Conservation (phyloP, 2,329 filamentous ascomycete species). For the Myriosclerotinia duriaeana region DNA sequence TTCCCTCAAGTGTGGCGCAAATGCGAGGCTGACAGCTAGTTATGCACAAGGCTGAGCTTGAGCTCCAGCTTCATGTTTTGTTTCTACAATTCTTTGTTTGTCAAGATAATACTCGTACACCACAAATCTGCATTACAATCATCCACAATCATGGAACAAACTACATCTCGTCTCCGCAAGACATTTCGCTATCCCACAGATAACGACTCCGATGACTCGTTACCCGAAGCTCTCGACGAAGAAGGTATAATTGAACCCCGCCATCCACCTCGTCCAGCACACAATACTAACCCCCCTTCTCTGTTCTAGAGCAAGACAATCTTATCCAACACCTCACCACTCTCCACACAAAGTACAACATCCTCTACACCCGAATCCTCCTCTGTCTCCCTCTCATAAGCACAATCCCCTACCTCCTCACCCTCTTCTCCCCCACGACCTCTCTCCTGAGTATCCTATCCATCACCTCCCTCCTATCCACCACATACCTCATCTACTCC, state of each 20-base stretch:
- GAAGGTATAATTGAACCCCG: constrained; percentile 54
- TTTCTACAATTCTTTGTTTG: neutral
- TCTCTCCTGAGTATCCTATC: constrained; percentile 51
- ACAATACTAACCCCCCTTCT: constrained; percentile 22
- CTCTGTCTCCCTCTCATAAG: constrained; percentile 59
- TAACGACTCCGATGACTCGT: constrained; percentile 51
- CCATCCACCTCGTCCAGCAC: constrained; percentile 22
- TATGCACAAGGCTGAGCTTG: constrained; percentile 3
- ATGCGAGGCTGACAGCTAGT: constrained; percentile 14
- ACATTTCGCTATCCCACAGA: constrained; percentile 75
- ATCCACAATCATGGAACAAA: constrained; percentile 31
- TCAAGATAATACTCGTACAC: neutral
- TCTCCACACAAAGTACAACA: constrained; percentile 58
- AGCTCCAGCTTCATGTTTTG: neutral
- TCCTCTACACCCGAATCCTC: constrained; percentile 58
- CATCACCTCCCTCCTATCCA: constrained; percentile 62
- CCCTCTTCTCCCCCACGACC: constrained; percentile 45
- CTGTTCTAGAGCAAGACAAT: constrained; percentile 57
- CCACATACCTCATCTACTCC: constrained; percentile 58
- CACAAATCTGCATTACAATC: neutral
- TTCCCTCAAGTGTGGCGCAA: constrained; percentile 24
- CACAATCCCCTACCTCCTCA: constrained; percentile 54
- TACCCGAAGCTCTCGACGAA: constrained; percentile 69
- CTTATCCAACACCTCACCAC: constrained; percentile 56
- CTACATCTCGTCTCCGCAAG: constrained; percentile 65